phyloP scores from a whole-genome alignment of 2,329 filamentous ascomycete species.

The Graphiopsis chlorocephala region DNA sequence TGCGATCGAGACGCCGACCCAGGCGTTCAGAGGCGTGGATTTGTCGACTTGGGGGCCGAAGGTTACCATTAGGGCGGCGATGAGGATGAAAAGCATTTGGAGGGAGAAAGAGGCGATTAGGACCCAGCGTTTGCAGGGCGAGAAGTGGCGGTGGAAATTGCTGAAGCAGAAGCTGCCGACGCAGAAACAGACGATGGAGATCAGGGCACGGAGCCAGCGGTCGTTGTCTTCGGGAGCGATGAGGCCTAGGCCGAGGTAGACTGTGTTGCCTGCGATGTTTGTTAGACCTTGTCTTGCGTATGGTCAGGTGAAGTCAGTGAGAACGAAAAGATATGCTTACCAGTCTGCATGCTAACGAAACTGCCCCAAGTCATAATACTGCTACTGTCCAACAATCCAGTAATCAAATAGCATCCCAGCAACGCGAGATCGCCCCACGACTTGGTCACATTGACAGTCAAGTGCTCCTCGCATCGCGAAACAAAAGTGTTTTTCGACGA shows the following conservation, averaged over 20 bases:
- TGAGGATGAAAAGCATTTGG: constrained; percentile 42
- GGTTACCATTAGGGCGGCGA: constrained; percentile 43
- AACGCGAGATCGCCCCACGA: constrained; percentile 67
- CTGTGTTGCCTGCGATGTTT: constrained; percentile 58
- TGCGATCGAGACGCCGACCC: constrained; percentile 63
- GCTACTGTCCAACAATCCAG: constrained; percentile 72
- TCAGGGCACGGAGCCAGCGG: constrained; percentile 69
- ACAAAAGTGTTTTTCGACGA: constrained; percentile 4
- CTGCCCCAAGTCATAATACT: constrained; percentile 74
- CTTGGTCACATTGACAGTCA: constrained; percentile 54
- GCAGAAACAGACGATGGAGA: constrained; percentile 69
- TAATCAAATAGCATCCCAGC: constrained; percentile 71
- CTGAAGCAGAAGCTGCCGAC: constrained; percentile 70
- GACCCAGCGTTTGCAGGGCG: constrained; percentile 63
- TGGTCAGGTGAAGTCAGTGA: background rate
- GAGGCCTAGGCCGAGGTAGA: constrained; percentile 75
- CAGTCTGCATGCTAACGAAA: constrained; percentile 82
- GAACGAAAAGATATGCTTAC: constrained; percentile 41
- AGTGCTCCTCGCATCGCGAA: constrained; percentile 25
- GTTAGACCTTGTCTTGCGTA: background rate
- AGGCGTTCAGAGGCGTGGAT: constrained; percentile 23
- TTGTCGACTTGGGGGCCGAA: constrained; percentile 29
- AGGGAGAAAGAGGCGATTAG: constrained; percentile 48
- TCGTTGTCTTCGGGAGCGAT: constrained; percentile 49
- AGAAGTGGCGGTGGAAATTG: constrained; percentile 63